These are phyloP conservation scores for Taxillus chinensis DNA, from an alignment of 164 flowering plant genomes.

Conservation along the genomic window DNA sequence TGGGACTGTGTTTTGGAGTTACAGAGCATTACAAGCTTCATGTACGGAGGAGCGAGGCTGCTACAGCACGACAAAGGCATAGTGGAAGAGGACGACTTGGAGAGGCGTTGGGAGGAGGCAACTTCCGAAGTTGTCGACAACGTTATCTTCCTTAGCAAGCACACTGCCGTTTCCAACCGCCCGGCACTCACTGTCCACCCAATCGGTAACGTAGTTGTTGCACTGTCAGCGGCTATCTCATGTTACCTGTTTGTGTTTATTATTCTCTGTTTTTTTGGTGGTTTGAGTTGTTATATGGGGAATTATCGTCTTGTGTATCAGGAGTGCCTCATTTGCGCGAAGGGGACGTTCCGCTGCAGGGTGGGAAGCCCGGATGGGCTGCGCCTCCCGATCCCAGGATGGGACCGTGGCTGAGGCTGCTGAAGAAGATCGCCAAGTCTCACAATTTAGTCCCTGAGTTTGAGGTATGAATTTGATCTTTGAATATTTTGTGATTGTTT, in stretches of 20 bases:
- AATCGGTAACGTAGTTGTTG: constrained; percentile 38
- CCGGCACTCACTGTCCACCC: constrained; percentile 92
- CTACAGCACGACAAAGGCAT: constrained; percentile 57
- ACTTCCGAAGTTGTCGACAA: constrained; percentile 73
- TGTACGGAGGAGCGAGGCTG: constrained; percentile 47
- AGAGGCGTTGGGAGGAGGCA: constrained; percentile 62
- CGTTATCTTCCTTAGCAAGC: constrained; percentile 72
- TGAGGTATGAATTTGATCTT: constrained; percentile 15
- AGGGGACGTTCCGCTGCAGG: constrained; percentile 27
- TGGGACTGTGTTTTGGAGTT: background rate
- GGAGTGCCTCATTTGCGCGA: constrained; percentile 30
- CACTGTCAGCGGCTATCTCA: background rate
- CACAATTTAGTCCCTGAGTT: constrained; percentile 26
- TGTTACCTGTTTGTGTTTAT: background rate
- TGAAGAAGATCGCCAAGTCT: constrained; percentile 21
- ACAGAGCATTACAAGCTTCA: constrained; percentile 47
- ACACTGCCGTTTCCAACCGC: constrained; percentile 73
- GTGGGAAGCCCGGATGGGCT: constrained; percentile 34
- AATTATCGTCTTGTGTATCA: constrained; percentile 5
- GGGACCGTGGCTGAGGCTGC: constrained; percentile 23
- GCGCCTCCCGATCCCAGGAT: constrained; percentile 29
- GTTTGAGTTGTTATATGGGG: too few species aligned
- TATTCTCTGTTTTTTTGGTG: background rate
- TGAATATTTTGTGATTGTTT: background rate
- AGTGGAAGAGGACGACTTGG: constrained; percentile 69